Base-by-base conservation (phyloP, 2,329 filamentous ascomycete genomes). In the Colletotrichum spinosum region DNA sequence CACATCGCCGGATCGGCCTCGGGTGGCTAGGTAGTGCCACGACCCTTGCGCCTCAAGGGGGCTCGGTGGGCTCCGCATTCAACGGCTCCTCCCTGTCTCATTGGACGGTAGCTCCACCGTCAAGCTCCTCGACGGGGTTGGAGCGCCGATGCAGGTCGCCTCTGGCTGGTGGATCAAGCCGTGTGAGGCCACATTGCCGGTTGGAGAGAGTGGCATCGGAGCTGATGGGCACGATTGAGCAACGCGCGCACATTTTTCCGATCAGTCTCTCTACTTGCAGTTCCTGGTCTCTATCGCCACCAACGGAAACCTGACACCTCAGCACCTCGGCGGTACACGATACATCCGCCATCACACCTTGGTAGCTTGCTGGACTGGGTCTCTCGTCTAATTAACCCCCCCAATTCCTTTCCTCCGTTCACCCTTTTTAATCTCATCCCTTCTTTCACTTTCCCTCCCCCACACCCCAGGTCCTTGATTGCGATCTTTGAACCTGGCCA, bases 401-500 rank as follows among this genome's bases (percentile, higher is more conserved):
- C 38, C 42, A 39, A 17, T 17, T 37, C n/a, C 41, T 49, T 33
- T 45, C 25, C 49, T 58, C 46, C 49, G 41, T 52, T 48, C 53
- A 38, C 48, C 52, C 45, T 34, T 49, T 42, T 37, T 45, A 17
- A 37, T 51, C 51, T 60, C 34, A 35, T 39, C 13, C 35, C 49
- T 51, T 44, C 50, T 53, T 42, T 42, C 48, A 33, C 33, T 39
- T 37, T 25, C 37, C 42, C 48, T 9, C 42, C 41, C 17, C 59
- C 59, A 34, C 42, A 34, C 38, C 45, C 45, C 49, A 25, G 37
- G 41, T 58, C 53, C 46, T 60, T 58, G 15, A 42, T 57, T 70
- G 76, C 70, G 58, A 82, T 81, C 79, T 72, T 45, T 55, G 49
- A 60, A 51, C 25, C 44, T 59, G 59, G 59, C 63, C 60, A 59